phyloP scores from a whole-genome alignment of 768 basidiomycete species.

The Piloderma croceum region DNA sequence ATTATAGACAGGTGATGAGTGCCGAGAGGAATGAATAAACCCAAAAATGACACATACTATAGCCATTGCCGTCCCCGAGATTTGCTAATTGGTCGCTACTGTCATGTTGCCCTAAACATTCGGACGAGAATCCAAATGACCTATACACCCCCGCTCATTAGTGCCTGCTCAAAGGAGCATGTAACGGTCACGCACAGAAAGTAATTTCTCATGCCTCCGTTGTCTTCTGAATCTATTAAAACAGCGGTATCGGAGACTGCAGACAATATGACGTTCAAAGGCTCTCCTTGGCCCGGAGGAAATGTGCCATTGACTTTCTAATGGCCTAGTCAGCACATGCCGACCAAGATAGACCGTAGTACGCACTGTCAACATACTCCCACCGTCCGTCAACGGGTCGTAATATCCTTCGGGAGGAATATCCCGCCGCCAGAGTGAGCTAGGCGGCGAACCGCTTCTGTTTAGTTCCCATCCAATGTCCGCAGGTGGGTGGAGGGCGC shows the following conservation, averaged over 20 bases:
- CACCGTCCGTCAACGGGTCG: conserved; percentile 46
- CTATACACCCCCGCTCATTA: conserved; percentile 12
- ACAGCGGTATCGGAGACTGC: conserved; percentile 44
- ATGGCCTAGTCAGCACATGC: conserved; percentile 7
- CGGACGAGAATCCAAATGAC: conserved; percentile 40
- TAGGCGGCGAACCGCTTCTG: neutral
- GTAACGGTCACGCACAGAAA: conserved; percentile 38
- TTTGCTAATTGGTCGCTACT: conserved; percentile 66
- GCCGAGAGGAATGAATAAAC: neutral
- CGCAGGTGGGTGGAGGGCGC: neutral
- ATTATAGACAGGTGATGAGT: neutral
- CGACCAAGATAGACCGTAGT: conserved; percentile 1
- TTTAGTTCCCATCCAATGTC: no score
- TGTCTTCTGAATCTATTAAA: conserved; percentile 36
- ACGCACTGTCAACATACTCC: conserved; percentile 65
- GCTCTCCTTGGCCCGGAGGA: conserved; percentile 62
- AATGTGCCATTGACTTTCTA: conserved; percentile 35
- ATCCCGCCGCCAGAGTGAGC: neutral
- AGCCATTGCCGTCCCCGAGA: conserved; percentile 75
- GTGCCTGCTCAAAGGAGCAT: neutral
- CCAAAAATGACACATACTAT: conserved; percentile 33
- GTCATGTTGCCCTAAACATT: conserved; percentile 70
- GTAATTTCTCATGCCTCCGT: conserved; percentile 57
- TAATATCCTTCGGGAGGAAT: conserved; percentile 38
- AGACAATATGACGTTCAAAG: conserved; percentile 60